Evolutionary conservation across 2,329 filamentous ascomycete genomes (phyloP), one percentile per base, ranked within the genome.

Genomic region (Phoma sp.): DNA sequence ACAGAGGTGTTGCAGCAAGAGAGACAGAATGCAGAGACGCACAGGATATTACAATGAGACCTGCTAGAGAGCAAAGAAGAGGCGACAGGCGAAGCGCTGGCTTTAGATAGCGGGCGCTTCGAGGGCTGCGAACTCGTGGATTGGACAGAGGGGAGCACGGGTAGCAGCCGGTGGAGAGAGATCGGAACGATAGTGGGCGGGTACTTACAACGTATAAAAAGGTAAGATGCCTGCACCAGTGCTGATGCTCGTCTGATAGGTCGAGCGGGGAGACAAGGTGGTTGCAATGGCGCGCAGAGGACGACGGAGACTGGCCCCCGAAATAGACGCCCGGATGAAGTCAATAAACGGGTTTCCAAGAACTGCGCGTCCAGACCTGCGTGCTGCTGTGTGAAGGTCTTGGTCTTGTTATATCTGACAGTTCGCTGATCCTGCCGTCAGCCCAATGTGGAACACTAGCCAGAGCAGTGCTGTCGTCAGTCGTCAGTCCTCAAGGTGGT

Each of bases 81-180:
- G 59, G 61, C 62, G 64, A 65, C 58, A 66, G 64, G 68, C 69
- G 71, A 72, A 69, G 68, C 67, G 70, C 70, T 68, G 66, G 67
- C 66, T 77, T 76, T 74, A 75, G 73, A 71, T 68, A 64, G 60
- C 60, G 58, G 68, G 75, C 73, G 74, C 72, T 74, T 76, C 55
- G 69, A 68, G 56, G 53, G 59, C 60, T 59, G 52, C 52, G 57
- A 58, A 55, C 23, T 27, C 55, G 58, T 49, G 58, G 65, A 71
- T 69, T 71, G 67, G 70, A 58, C 54, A 55, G 67, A 62, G 58
- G 60, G 62, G 58, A 61, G 63, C 60, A 70, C 64, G 65, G 68
- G 55, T 58, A 42, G 59, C 51, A 50, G 60, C 60, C 55, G 64
- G 65, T 69, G 69, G 67, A 64, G 69, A 71, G 65, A 66, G 61